phyloP scores from a whole-genome alignment of 345 rosid species.

The Linum usitatissimum region DNA sequence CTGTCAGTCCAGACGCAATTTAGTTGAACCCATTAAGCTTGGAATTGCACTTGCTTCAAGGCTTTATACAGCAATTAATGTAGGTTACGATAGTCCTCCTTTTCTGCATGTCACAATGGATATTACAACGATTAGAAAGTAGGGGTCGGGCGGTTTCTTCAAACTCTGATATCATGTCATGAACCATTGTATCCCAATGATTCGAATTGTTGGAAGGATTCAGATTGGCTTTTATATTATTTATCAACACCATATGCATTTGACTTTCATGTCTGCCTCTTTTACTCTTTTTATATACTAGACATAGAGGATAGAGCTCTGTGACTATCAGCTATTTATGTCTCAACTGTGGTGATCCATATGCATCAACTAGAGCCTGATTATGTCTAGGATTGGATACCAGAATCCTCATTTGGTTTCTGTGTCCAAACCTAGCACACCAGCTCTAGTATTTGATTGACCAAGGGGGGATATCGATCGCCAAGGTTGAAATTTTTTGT shows the following conservation, averaged over 20 bases:
- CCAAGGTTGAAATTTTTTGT: constrained; percentile 9
- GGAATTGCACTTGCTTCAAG: constrained; percentile 16
- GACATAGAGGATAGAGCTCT: no score
- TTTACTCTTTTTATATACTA: background rate
- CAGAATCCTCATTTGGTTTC: no score
- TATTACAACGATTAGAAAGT: constrained; percentile 12
- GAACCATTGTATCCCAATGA: no score
- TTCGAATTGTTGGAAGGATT: no score
- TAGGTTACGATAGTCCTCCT: constrained; percentile 66
- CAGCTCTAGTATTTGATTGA: constrained; percentile 9
- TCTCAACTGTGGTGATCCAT: constrained; percentile 27
- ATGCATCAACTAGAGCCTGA: constrained; percentile 17
- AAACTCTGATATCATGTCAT: no score
- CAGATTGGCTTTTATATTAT: no score
- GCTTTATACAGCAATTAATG: constrained; percentile 72
- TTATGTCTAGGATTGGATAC: background rate
- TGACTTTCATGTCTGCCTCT: background rate
- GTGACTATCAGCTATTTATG: background rate
- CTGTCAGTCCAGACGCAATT: background rate
- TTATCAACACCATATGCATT: background rate
- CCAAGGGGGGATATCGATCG: constrained; percentile 36
- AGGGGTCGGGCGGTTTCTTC: background rate
- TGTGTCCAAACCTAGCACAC: no score
- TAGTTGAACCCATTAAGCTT: background rate
- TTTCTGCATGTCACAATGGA: constrained; percentile 46